phyloP scores from a whole-genome alignment of 148 eudicot species.

The Chenopodium formosanum region DNA sequence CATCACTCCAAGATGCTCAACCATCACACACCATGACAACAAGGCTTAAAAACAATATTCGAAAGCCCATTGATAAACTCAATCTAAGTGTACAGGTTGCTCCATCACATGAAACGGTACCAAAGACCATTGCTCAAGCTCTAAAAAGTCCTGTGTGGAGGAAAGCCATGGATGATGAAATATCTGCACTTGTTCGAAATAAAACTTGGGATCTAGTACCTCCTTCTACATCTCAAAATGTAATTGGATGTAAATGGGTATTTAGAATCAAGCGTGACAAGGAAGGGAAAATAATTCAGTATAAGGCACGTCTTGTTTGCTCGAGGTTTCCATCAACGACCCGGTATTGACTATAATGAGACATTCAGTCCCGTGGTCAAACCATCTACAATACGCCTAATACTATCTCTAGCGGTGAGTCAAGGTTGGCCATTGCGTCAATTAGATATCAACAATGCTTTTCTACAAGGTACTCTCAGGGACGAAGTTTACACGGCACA shows the following conservation, averaged over 20 bases:
- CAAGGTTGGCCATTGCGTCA: neutral
- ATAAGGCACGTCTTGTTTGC: neutral
- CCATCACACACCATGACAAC: neutral
- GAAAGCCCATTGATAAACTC: neutral
- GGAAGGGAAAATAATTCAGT: neutral
- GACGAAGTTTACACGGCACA: neutral
- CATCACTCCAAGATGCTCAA: neutral
- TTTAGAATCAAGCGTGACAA: neutral
- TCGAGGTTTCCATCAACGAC: neutral
- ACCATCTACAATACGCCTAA: neutral
- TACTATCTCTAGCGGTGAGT: neutral
- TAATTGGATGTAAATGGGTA: neutral
- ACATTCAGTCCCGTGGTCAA: neutral
- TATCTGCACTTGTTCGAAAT: neutral
- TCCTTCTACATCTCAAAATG: neutral
- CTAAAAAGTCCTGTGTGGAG: neutral
- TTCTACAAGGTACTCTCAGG: neutral
- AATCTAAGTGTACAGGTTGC: neutral
- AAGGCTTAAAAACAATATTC: neutral
- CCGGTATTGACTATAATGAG: neutral
- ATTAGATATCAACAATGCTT: conserved; percentile 2
- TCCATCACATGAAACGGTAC: neutral
- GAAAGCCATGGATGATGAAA: neutral
- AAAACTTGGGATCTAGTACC: neutral
- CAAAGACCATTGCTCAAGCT: neutral